Base-by-base conservation (phyloP, 441 rosid species). In the Pelargonium citronellum region DNA sequence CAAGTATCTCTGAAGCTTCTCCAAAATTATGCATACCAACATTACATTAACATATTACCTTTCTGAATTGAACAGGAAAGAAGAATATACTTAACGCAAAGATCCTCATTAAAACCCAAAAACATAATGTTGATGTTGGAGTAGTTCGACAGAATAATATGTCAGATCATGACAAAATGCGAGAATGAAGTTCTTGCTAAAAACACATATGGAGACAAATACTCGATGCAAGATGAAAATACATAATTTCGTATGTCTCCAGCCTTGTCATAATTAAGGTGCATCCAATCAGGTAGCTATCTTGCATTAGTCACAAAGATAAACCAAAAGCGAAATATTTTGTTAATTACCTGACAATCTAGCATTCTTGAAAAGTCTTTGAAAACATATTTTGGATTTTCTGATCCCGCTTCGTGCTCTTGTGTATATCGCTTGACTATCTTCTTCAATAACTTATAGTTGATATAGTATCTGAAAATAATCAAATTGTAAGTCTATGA, bases 401-500 rank as follows among this genome's bases (percentile, higher is more conserved):
- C 69, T 4, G 69, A 60, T 49, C 79, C 81, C 44, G 64, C 71
- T n/a, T 79, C 80, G 61, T 81, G 71, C 61, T 83, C 81, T 22
- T 75, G 85, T 16, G 79, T 64, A 66, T 78, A 81, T 68, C 78
- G 77, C 6, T 79, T 83, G 16, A 85, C 86, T 73, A 73, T 83
- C 77, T 81, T 81, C 79, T 85, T 85, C 80, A 83, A 55, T 20
- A 81, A 70, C 64, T 85, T 83, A 51, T 85, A 83, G 76, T 83
- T 78, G 22, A 85, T 79, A 61, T 83, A 85, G 69, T 85, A 76
- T 37, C 88, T 85, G 82, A 67, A 76, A 69, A 63, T 16, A 67
- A 46, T 12, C 69, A 1, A 46, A 8, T 67, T 67, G 20, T 24
- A 44, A 17, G 17, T 19, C 46, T 43, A 66, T 67, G n/a, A 44